phyloP scores from a whole-genome alignment of 768 basidiomycete species.

The Boletellus emodensis region DNA sequence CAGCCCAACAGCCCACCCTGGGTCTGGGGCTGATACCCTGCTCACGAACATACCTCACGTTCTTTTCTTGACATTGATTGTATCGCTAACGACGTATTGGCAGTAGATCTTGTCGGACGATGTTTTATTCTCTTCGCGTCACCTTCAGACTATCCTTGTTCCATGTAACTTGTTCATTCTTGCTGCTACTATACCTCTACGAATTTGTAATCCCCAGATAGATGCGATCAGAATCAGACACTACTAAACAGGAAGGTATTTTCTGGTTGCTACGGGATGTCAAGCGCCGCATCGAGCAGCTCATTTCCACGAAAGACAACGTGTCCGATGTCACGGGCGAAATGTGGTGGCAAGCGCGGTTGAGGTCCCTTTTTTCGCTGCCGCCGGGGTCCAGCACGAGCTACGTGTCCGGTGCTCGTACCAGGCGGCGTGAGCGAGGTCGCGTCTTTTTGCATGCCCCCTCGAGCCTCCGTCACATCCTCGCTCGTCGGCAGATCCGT shows the following conservation, averaged over 20 bases:
- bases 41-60: constrained; percentile 11
- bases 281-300: constrained; percentile 22
- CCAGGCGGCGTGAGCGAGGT: background rate
- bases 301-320: constrained; percentile 65
- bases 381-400: background rate
- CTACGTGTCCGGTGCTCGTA: background rate
- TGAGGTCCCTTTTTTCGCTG: constrained; percentile 18
- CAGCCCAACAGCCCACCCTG: constrained; percentile 32
- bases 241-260: background rate
- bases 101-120: constrained; percentile 12
- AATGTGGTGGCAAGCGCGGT: constrained; percentile 54
- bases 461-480: background rate
- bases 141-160: background rate
- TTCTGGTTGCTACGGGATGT: background rate
- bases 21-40: constrained; percentile 13
- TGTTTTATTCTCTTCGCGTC: background rate
- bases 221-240: background rate
- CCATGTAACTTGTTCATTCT: background rate
- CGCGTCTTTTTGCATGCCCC: background rate
- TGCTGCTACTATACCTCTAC: background rate
- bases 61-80: constrained; percentile 17
- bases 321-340: constrained; percentile 61
- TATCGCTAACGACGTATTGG: constrained; percentile 15
- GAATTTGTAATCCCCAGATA: background rate
- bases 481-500: background rate